phyloP scores from a whole-genome alignment of 306 rosid genomes.

The Arachis stenosperma region DNA sequence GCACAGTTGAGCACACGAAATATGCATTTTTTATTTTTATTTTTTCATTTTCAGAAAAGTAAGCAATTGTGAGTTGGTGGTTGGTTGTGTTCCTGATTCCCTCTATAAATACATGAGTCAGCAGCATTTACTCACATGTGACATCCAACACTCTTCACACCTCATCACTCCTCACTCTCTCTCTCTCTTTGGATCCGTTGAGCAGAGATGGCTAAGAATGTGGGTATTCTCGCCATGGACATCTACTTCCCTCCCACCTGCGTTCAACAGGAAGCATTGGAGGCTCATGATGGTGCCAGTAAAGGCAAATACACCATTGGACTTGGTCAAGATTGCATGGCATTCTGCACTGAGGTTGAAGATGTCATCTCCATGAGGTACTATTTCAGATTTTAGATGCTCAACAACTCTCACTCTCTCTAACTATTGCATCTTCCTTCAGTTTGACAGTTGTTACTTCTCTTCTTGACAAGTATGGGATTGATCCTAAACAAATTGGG shows the following conservation, averaged over 20 bases:
- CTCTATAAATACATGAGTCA: not conserved
- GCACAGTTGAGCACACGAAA: slow-evolving; percentile 17
- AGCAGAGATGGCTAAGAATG: slow-evolving; percentile 74
- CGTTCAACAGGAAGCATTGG: slow-evolving; percentile 93
- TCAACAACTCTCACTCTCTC: not conserved
- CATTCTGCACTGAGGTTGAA: slow-evolving; percentile 89
- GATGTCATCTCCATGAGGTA: slow-evolving; percentile 99
- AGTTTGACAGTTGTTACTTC: slow-evolving; percentile 88
- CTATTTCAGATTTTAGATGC: slow-evolving; percentile 26
- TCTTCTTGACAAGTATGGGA: slow-evolving; percentile 83
- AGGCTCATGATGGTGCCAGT: slow-evolving; percentile 96
- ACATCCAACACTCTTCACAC: slow-evolving; percentile 3
- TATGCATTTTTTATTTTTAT: slow-evolving; percentile 15
- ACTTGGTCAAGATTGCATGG: slow-evolving; percentile 98
- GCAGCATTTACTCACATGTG: slow-evolving; percentile 34
- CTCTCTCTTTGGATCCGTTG: not conserved
- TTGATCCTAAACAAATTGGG: slow-evolving; percentile 95
- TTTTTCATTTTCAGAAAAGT: not conserved
- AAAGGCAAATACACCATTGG: slow-evolving; percentile 97
- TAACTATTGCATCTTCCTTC: slow-evolving; percentile 54
- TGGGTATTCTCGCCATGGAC: slow-evolving; percentile 92
- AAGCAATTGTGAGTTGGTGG: not conserved
- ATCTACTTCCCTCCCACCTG: slow-evolving; percentile 90
- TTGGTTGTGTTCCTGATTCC: not conserved
- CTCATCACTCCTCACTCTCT: not conserved